Percentiles rank a stretch among this genome's conserved stretches.
Evolutionary conservation across 1,139 yeast species (phyloP).

Genomic region (Scheffersomyces titani): DNA sequence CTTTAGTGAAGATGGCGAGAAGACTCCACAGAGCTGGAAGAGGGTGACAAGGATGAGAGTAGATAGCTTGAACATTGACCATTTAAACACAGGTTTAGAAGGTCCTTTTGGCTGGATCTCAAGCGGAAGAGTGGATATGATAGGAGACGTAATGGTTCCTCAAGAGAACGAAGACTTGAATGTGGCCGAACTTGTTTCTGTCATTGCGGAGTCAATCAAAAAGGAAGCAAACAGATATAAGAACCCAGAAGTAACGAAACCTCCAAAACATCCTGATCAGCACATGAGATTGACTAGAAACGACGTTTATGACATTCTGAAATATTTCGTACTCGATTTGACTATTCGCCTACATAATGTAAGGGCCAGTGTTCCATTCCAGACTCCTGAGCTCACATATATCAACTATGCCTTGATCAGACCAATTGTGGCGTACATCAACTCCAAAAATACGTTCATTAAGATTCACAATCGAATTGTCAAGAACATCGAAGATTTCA

Average conservation of each 20-base stretch:
- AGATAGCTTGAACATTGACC: slow-evolving; percentile 84
- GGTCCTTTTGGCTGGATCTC: slow-evolving; percentile 99
- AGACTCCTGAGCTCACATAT: slow-evolving; percentile 80
- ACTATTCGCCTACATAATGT: slow-evolving; percentile 80
- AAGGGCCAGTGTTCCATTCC: slow-evolving; percentile 84
- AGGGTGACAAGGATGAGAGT: slow-evolving; percentile 78
- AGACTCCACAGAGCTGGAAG: slow-evolving; percentile 44
- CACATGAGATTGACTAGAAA: slow-evolving; percentile 28
- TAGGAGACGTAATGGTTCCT: slow-evolving; percentile 87
- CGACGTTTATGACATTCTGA: slow-evolving; percentile 37
- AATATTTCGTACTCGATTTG: slow-evolving; percentile 75
- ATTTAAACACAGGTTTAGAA: slow-evolving; percentile 81
- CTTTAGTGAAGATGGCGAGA: slow-evolving; percentile 18
- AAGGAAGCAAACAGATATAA: slow-evolving; percentile 42
- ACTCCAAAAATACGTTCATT: slow-evolving; percentile 83
- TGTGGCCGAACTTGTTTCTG: slow-evolving; percentile 39
- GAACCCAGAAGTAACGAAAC: slow-evolving; percentile 34
- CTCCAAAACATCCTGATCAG: slow-evolving; percentile 22
- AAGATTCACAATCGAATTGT: slow-evolving; percentile 86
- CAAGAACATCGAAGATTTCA: slow-evolving; percentile 77
- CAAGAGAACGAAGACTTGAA: slow-evolving; percentile 52
- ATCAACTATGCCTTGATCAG: slow-evolving; percentile 88
- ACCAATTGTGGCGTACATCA: slow-evolving; percentile 94
- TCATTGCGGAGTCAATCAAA: slow-evolving; percentile 40
- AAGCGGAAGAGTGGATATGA: slow-evolving; percentile 86